phyloP scores from a whole-genome alignment of 139 green algal species.

The Trebouxia sp. region DNA sequence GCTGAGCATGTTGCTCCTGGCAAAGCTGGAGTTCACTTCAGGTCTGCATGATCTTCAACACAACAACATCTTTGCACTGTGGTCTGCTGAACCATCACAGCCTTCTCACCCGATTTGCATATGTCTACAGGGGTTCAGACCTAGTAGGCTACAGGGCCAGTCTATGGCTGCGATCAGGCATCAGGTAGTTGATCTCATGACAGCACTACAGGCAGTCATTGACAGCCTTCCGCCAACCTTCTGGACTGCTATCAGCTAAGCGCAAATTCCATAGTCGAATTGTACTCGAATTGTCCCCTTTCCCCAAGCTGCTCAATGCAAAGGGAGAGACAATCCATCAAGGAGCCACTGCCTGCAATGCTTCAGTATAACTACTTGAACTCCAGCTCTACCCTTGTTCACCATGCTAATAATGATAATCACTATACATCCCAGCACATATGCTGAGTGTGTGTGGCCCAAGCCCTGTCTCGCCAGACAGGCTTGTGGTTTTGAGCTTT shows the following conservation, averaged over 20 bases:
- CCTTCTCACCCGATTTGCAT: too few relatives aligned
- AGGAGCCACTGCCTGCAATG: not conserved
- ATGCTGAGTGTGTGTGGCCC: too few relatives aligned
- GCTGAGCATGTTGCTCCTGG: not conserved
- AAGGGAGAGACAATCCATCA: too few relatives aligned
- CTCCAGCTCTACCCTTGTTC: not conserved
- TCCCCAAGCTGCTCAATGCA: not conserved
- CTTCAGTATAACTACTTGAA: not conserved
- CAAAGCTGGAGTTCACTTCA: slow-evolving; percentile 23
- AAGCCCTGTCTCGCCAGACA: too few relatives aligned
- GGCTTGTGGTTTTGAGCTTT: not conserved
- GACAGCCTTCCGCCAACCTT: not conserved
- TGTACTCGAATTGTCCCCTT: not conserved
- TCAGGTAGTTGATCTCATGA: not conserved
- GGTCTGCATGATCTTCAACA: too few relatives aligned
- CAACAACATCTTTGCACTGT: too few relatives aligned
- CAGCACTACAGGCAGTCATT: not conserved
- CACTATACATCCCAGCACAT: too few relatives aligned
- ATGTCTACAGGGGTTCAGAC: slow-evolving; percentile 7
- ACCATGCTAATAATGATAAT: not conserved
- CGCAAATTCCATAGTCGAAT: not conserved
- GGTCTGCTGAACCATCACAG: too few relatives aligned
- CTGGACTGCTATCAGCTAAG: not conserved
- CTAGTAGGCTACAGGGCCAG: slow-evolving; percentile 7
- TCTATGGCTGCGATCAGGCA: slow-evolving; percentile 4